phyloP scores from a whole-genome alignment of 768 basidiomycete species.

The Chalciporus piperatus region DNA sequence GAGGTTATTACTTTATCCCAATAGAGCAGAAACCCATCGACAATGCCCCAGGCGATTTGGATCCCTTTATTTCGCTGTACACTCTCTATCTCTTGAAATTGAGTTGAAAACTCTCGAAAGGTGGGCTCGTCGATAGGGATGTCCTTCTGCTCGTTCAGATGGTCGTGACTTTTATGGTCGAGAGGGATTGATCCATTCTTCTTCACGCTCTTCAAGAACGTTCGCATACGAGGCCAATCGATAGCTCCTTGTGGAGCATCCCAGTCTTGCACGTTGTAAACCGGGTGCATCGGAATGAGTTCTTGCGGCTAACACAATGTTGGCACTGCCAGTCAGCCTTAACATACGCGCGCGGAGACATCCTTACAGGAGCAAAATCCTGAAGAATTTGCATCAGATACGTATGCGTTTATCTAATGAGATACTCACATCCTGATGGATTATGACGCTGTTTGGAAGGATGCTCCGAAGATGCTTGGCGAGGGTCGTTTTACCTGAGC shows the following conservation, averaged over 20 bases:
- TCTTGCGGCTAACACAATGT: constrained; percentile 23
- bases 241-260: constrained; percentile 87
- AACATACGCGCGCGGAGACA: constrained; percentile 1
- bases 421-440: constrained; percentile 85
- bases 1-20: constrained; percentile 65
- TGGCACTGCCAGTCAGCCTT: constrained; percentile 4
- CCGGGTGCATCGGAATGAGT: constrained; percentile 49
- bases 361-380: constrained; percentile 88
- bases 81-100: constrained; percentile 51
- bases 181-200: constrained; percentile 63
- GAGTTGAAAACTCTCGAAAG: constrained; percentile 45
- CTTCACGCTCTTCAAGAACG: constrained; percentile 63
- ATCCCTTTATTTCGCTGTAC: constrained; percentile 40
- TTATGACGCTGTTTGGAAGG: constrained; percentile 75
- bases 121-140: constrained; percentile 53
- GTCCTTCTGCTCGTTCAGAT: constrained; percentile 83
- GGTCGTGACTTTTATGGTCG: constrained; percentile 82
- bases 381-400: constrained; percentile 26
- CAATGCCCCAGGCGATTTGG: constrained; percentile 72
- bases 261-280: constrained; percentile 89
- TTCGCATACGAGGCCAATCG: constrained; percentile 72
- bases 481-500: constrained; percentile 93
- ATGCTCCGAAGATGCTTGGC: constrained; percentile 81
- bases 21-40: constrained; percentile 93
- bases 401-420: not conserved